Base-by-base conservation (phyloP, 805 yeast species). In the Scheffersomyces ergatensis region DNA sequence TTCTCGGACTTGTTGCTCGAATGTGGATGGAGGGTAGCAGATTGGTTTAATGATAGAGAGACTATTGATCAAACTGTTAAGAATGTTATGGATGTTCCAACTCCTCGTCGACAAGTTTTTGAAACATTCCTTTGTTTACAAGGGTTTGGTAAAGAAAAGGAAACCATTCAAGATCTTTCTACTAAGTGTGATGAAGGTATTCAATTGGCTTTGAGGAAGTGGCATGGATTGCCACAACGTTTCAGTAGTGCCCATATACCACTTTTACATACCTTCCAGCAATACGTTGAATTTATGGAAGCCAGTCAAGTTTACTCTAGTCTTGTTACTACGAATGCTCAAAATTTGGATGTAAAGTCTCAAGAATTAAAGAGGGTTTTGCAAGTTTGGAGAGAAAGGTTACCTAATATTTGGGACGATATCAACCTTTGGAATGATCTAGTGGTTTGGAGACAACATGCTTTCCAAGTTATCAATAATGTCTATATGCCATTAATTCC, bases 11-110 rank as follows among this genome's bases (percentile, higher is more conserved):
- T 93, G 48, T 67, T 95, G 19, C 70, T 93, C n/a, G 99, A 93
- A 61, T 95, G 99, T 74, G 99, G 98, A 29, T 93, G 99, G 99
- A 76, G 99, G 55, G 95, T 93, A 30, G 97, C 99, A 6, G 98
- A 93, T 56, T 93, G 99, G 99, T 84, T 83, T 45, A 83, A 95
- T 7, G 99, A 95, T 55, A 77, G 90, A 48, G 98, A 92, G 49
- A 93, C 98, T 0, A 69, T 93, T 29, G 97, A 90, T 56, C 96
- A 88, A 55, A 85, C 96, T 1, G 95, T 93, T 19, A 88, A 89
- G 62, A 86, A 95, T 33, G 96, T 93, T 4, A 89, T 93, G 96
- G 99, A 93, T 63, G 97, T 90, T 19, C 98, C 99, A 3, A 95
- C 99, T 0, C 98, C 99, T 1, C 77, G 99, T 50, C 77, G 99